Conservation (phyloP, 2,329 filamentous ascomycete species). For the Cladophialophora carrionii region DNA sequence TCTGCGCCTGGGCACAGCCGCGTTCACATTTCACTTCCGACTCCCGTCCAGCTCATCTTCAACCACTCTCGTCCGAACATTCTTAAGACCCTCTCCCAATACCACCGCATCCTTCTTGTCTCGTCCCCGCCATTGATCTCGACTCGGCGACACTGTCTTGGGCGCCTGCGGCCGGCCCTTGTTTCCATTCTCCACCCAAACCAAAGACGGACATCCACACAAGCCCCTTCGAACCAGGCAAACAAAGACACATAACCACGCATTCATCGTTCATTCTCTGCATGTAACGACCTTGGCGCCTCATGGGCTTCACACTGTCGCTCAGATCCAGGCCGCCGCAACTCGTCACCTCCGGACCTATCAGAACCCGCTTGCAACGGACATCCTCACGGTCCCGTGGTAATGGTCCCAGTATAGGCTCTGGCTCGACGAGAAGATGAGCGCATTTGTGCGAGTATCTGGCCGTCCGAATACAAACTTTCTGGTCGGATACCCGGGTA, state of each 20-base stretch:
- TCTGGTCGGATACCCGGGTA: conserved; percentile 94
- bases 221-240: conserved; percentile 21
- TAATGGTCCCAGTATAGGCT: conserved; percentile 30
- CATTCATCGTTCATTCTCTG: conserved; percentile 7
- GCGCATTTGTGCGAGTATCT: conserved; percentile 91
- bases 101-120: conserved; percentile 2
- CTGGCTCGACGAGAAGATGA: conserved; percentile 53
- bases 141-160: conserved; percentile 1
- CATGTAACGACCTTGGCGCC: conserved; percentile 25
- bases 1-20: conserved; percentile 15
- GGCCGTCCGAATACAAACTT: conserved; percentile 97
- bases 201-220: conserved; percentile 7
- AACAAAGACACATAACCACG: conserved; percentile 11
- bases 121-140: not conserved
- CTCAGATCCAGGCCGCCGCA: conserved; percentile 32
- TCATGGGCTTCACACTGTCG: conserved; percentile 36
- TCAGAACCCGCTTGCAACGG: conserved; percentile 22
- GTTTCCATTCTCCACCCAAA: conserved; percentile 7
- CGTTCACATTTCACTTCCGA: conserved; percentile 12
- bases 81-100: not conserved
- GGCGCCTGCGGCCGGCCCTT: conserved; percentile 13
- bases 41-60: conserved; percentile 4
- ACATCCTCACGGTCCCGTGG: conserved; percentile 27
- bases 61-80: conserved; percentile 5
- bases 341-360: conserved; percentile 15